Base-by-base conservation (phyloP, 768 basidiomycete species). In the Gloeostereum incarnatum region DNA sequence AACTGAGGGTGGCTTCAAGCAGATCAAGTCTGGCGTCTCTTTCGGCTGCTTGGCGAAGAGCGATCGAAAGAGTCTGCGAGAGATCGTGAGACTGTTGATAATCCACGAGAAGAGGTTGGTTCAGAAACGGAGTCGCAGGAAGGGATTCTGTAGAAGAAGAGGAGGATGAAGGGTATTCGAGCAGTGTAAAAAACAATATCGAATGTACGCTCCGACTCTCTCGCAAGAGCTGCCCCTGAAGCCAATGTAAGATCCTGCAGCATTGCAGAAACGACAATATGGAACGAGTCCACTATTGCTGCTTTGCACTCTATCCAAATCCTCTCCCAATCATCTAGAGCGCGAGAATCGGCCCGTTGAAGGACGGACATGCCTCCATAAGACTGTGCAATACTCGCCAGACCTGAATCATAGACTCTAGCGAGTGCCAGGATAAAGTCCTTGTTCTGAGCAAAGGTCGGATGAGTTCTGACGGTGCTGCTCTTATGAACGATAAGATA, bases 231-330 rank as follows among this genome's bases (percentile, higher is more conserved):
- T 4, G 58, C 38, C 0, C 70, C 75, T 0, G 65, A 63, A 5
- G 65, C 54, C 6, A 55, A 44, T 1, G 70, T 57, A 21, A 83
- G 51, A 42, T 71, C 70, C 18, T 60, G 59, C 5, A 82, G 50
- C 35, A 80, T 59, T 3, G 64, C 59, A 22, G 57, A 58, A 35
- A 84, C 42, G 22, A 84, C 49, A 35, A 75, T 52, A 45, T 87
- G 82, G 55, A 84, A 81, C 3, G 68, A 52, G 45, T 89, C 85
- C 14, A 89, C 57, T 18, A 87, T 58, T 16, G 75, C 71, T 6
- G 82, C 77, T 58, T 88, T 89, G 2, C 80, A 78, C 40, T 78
- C 71, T 5, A 87, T 62, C 73, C 81, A 83, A 32, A 82, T 65
- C 10, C 61, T 62, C 45, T 82, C 76, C 83, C 83, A 88, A 36